phyloP scores from a whole-genome alignment of 139 green algal species.

The Chlamydomonas sphaeroides region DNA sequence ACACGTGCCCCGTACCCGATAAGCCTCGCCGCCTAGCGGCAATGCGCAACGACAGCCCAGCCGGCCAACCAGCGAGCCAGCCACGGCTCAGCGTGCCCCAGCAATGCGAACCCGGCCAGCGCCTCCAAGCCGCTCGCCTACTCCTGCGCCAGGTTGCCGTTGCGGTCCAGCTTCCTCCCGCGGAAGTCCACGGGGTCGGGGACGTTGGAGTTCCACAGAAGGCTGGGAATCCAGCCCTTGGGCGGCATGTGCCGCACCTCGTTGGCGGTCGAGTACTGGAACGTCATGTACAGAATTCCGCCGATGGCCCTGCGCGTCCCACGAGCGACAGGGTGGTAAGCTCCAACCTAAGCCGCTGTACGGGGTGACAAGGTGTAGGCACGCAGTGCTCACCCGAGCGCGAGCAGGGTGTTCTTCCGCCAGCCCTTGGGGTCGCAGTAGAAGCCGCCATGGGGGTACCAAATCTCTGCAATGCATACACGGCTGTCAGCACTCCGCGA shows the following conservation, averaged over 20 bases:
- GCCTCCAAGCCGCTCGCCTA: no score
- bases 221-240: conserved; percentile 62
- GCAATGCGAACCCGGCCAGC: no score
- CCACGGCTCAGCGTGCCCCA: no score
- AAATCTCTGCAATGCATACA: conserved; percentile 48
- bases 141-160: conserved; percentile 14
- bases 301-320: conserved; percentile 29
- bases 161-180: conserved; percentile 48
- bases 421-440: conserved; percentile 60
- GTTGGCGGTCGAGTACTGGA: conserved; percentile 39
- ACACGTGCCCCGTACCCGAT: no score
- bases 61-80: no score
- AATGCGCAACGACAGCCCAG: no score
- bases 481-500: no score
- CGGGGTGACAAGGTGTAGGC: no score
- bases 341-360: no score
- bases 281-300: conserved; percentile 46
- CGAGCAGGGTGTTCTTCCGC: conserved; percentile 40
- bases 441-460: conserved; percentile 61
- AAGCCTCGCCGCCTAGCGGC: no score
- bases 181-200: conserved; percentile 58
- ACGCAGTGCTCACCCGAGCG: conserved; percentile 44
- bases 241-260: conserved; percentile 59
- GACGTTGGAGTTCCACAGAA: conserved; percentile 56
- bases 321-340: no score